Evolutionary conservation across 176 grass and related monocot species (phyloP).

Genomic region (Cenchrus americanus): DNA sequence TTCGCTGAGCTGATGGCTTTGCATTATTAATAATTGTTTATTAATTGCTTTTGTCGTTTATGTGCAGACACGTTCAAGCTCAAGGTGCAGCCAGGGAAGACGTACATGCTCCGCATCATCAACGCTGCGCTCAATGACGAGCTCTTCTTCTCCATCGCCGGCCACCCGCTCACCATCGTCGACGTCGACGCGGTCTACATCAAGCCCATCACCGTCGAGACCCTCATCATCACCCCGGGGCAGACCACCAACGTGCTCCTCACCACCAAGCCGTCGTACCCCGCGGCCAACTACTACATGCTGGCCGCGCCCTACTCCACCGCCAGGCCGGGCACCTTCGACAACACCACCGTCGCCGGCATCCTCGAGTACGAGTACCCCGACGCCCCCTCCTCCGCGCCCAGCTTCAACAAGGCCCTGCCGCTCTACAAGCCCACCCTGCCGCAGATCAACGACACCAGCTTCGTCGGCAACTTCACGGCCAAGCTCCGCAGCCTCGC

Average conservation of each 20-base stretch:
- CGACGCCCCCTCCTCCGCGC: not conserved
- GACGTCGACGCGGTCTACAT: constrained; percentile 71
- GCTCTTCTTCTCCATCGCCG: constrained; percentile 78
- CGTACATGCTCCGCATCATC: constrained; percentile 77
- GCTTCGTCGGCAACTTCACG: constrained; percentile 55
- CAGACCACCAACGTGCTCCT: constrained; percentile 75
- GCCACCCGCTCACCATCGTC: constrained; percentile 63
- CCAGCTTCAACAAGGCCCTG: constrained; percentile 53
- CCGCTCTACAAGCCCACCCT: constrained; percentile 42
- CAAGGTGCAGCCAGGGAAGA: constrained; percentile 60
- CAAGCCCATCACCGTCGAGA: constrained; percentile 63
- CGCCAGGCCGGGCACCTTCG: constrained; percentile 49
- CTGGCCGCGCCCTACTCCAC: constrained; percentile 60
- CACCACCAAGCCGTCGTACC: constrained; percentile 59
- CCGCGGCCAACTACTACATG: constrained; percentile 59
- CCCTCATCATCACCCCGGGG: constrained; percentile 57
- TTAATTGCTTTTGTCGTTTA: not conserved
- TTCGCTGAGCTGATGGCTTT: not conserved
- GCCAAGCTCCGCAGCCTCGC: constrained; percentile 65
- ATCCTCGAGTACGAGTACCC: constrained; percentile 70
- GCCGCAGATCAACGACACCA: constrained; percentile 59
- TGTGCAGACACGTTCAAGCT: constrained; percentile 71
- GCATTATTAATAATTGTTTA: not conserved
- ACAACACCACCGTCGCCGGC: constrained; percentile 68
- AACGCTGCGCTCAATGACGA: constrained; percentile 81